These are phyloP conservation scores for Penicillium simplicissimum DNA, from an alignment of 495 filamentous ascomycete genomes.

Conservation along the genomic window DNA sequence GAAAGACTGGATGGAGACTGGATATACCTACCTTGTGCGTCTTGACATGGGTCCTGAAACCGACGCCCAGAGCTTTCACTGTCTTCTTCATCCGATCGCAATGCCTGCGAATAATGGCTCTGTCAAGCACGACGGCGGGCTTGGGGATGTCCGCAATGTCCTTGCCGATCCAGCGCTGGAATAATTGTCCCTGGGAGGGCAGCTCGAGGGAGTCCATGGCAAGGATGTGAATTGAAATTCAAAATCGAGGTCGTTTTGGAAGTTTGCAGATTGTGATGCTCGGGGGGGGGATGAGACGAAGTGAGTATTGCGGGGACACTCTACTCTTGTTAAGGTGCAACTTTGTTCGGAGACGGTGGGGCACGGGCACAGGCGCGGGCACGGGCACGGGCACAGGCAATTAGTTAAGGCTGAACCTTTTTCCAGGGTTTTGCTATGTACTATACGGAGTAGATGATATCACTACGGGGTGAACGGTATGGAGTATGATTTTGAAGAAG, in stretches of 20 bases:
- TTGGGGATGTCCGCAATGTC: constrained; percentile 60
- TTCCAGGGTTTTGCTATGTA: background rate
- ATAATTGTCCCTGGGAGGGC: constrained; percentile 31
- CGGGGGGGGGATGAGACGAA: background rate
- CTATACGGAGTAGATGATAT: background rate
- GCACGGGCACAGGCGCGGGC: constrained; percentile 12
- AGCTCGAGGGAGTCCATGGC: constrained; percentile 12
- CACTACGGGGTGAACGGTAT: background rate
- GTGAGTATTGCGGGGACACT: constrained; percentile 8
- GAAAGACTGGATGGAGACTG: too few relatives aligned
- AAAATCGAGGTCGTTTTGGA: background rate
- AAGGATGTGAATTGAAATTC: background rate
- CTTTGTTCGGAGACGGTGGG: constrained; percentile 6
- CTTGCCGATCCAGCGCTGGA: constrained; percentile 60
- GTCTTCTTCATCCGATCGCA: constrained; percentile 74
- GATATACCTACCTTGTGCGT: constrained; percentile 69
- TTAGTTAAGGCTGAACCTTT: constrained; percentile 12
- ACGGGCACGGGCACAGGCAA: constrained; percentile 8
- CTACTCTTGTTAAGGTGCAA: too few relatives aligned
- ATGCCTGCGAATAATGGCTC: constrained; percentile 65
- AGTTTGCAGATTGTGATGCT: background rate
- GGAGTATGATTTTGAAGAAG: background rate
- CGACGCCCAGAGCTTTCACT: constrained; percentile 56
- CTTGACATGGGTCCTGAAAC: constrained; percentile 82
- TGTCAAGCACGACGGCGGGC: constrained; percentile 70